Base-by-base conservation (phyloP, 2,329 filamentous ascomycete species). In the Scedosporium dehoogii region DNA sequence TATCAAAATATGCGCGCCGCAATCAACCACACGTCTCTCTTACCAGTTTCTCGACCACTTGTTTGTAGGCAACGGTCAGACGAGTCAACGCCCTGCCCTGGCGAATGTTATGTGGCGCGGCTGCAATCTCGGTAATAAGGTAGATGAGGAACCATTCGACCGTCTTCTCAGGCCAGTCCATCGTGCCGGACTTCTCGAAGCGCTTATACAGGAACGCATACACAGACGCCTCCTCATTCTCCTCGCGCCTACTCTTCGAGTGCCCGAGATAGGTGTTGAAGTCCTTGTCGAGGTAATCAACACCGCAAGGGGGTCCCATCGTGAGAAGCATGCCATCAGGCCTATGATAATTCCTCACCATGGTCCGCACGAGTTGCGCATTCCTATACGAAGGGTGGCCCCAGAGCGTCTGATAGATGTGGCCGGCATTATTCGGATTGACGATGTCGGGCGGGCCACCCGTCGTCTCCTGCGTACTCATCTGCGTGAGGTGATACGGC, bases 201-300 rank as follows among this genome's bases (percentile, higher is more conserved):
- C 42, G 42, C 42, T 46, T 46, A 18, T 46, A 46, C 14, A 46
- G 14, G 14, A 46, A 46, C 9, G 42, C 42, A 18, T 16, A 46
- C 16, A 46, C 42, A 9, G 42, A 46, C 18, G 42, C 42, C 6
- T 46, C 42, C 42, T 46, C 42, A 18, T 46, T 46, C 4, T 18
- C 42, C 14, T 46, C 42, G 10, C 42, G 42, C 12, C 42, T 46
- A 5, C 18, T 46, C 42, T 18, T 46, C 5, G 42, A n/a, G 5
- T 46, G 42, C 14, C 42, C 18, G 14, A 46, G 42, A 16, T 18
- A 46, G 18, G 42, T 18, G 18, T 46, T 18, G 16, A 84, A 83
- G 68, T 77, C 14, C 69, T 85, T 6, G 73, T 76, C 3, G 78
- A 77, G 1, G 70, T 73, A 1, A 73, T 78, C 55, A 78, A 79